A percentile compares a stretch with the other conserved stretches of the same genome.
These are phyloP conservation scores for Chimonanthus salicifolius DNA, from an alignment of 164 flowering plant genomes.

Conservation along the genomic window DNA sequence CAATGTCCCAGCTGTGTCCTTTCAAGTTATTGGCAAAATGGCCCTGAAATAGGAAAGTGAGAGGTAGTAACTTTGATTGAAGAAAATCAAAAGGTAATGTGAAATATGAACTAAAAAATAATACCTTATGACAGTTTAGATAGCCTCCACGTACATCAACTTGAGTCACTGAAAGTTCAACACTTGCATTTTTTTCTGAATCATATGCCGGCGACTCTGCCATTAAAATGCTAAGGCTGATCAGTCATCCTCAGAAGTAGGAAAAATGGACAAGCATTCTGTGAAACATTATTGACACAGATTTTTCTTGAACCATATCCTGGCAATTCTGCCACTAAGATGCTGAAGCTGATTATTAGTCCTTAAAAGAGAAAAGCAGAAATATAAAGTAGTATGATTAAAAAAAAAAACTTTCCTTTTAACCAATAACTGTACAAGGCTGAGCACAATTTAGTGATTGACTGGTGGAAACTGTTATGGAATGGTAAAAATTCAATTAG, in stretches of 20 bases:
- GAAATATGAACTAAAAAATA: background rate
- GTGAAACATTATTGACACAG: background rate
- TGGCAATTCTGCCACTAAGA: too few relatives aligned
- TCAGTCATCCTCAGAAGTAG: background rate
- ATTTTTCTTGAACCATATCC: too few relatives aligned
- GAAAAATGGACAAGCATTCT: background rate
- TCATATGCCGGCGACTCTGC: slow-evolving; percentile 54
- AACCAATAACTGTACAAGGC: too few relatives aligned
- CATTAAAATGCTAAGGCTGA: background rate
- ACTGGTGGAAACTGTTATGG: too few relatives aligned
- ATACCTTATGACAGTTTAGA: slow-evolving; percentile 42
- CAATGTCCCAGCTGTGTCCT: slow-evolving; percentile 52
- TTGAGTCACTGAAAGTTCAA: slow-evolving; percentile 23
- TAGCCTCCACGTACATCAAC: slow-evolving; percentile 23
- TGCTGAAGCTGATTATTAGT: too few relatives aligned
- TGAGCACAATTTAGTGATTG: too few relatives aligned
- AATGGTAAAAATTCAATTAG: too few relatives aligned
- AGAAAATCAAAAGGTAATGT: background rate
- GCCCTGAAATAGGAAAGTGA: slow-evolving; percentile 34
- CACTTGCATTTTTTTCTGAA: slow-evolving; percentile 22
- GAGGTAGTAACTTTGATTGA: background rate
- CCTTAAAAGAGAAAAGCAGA: too few relatives aligned
- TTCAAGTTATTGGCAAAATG: slow-evolving; percentile 39
- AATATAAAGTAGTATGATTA: too few relatives aligned
- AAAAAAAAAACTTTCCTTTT: too few relatives aligned